Base-by-base conservation (phyloP, 1,284 basidiomycete species). In the Cryptococcus sp. region DNA sequence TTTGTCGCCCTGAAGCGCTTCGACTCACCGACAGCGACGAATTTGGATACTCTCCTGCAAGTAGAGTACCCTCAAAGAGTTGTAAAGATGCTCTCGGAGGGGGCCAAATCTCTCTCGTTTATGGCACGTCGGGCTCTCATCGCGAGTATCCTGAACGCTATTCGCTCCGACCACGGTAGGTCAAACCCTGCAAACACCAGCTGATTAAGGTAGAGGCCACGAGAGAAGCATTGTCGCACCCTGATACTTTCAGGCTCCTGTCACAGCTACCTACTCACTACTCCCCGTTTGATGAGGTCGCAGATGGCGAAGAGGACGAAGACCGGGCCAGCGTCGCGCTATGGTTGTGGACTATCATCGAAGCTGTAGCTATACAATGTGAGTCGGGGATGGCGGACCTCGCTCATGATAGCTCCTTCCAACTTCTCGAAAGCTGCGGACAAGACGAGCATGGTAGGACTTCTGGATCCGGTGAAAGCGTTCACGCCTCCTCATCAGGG, bases 121-220 rank as follows among this genome's bases (percentile, higher is more conserved):
- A 10, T 25, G 18, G 16, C 49, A n/a, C 28, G 49, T 21, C 49
- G 55, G 19, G 54, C 68, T 1, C 39, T 70, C 14, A 48, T 61
- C 0, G 68, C 60, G 0, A 65, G 67, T 44, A 43, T 72, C 19
- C 53, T 69, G 28, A 74, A 74, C 49, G 46, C 72, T 32, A 52
- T 56, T 0, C 45, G 63, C 0, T 60, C 62, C 10, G 47, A 53
- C 1, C 57, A 67, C 46, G 54, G 70, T 74, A 53, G 52, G 72
- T 60, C 10, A 7, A n/a, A 39, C 18, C 4, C 7, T 41, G 21
- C 14, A 5, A 3, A 7, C 1, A 19, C 13, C 16, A 21, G 40
- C 46, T 54, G 40, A 55, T 24, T 21, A 1, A 42, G 4, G 37
- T 50, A 63, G 63, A 53, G 13, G 10, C 48, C 21, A 51, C 52